A percentile compares a stretch with the other conserved stretches of the same genome.
Evolutionary conservation across 352 stramenopile species (phyloP).

Genomic region (Pythium chondricola): DNA sequence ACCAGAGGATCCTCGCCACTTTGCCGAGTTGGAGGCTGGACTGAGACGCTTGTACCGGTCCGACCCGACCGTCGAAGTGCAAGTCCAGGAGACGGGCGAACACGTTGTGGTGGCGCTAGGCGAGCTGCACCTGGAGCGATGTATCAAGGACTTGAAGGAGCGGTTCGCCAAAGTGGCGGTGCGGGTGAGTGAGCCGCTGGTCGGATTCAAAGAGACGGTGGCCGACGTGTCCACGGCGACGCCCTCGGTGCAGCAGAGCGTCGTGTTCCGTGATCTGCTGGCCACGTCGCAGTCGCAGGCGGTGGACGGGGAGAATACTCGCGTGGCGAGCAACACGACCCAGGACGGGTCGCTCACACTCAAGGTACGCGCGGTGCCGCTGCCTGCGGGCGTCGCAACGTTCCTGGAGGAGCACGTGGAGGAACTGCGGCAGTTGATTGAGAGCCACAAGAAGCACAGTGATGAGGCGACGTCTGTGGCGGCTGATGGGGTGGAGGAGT

Average conservation of each 20-base stretch:
- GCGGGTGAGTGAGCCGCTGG: conserved; percentile 78
- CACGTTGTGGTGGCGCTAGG: conserved; percentile 88
- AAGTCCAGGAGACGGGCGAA: conserved; percentile 85
- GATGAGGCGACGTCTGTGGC: conserved; percentile 1
- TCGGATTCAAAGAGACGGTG: conserved; percentile 88
- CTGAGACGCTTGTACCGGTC: conserved; percentile 89
- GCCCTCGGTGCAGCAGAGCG: conserved; percentile 57
- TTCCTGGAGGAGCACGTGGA: conserved; percentile 73
- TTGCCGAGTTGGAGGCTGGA: conserved; percentile 77
- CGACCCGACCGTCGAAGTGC: conserved; percentile 91
- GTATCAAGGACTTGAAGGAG: conserved; percentile 88
- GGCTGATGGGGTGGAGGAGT: neutral
- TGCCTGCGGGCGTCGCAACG: conserved; percentile 53
- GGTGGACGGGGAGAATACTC: conserved; percentile 14
- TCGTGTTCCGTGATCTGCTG: conserved; percentile 68
- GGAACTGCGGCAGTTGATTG: conserved; percentile 34
- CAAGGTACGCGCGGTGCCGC: conserved; percentile 69
- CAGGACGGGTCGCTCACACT: conserved; percentile 63
- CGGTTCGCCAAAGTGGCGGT: conserved; percentile 83
- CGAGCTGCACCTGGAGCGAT: conserved; percentile 89
- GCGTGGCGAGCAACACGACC: conserved; percentile 50
- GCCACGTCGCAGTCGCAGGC: conserved; percentile 10
- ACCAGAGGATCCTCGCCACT: conserved; percentile 79
- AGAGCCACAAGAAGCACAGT: conserved; percentile 7
- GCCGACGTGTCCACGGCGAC: conserved; percentile 31